Conservation (phyloP, 345 rosid species). For the Nasturtium officinale region DNA sequence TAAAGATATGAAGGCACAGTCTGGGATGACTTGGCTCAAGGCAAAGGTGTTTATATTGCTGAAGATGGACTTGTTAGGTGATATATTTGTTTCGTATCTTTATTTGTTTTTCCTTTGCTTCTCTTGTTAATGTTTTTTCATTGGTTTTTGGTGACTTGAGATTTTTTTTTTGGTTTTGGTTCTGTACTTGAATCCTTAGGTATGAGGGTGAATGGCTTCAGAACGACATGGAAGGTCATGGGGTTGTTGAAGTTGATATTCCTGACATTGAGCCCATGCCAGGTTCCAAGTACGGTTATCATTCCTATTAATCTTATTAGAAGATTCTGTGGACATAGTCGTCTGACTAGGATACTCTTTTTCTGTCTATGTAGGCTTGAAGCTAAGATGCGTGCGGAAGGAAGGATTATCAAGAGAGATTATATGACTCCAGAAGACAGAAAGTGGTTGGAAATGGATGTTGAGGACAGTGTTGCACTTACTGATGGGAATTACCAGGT, state of each 20-base stretch:
- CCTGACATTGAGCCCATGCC: conserved; percentile 91
- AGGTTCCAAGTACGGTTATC: conserved; percentile 73
- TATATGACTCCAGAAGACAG: conserved; percentile 85
- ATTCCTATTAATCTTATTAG: conserved; percentile 14
- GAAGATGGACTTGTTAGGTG: conserved; percentile 85
- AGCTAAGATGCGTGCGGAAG: conserved; percentile 90
- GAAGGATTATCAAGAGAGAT: conserved; percentile 72
- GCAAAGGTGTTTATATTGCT: conserved; percentile 89
- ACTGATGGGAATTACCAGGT: conserved; percentile 55
- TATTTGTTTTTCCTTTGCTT: conserved; percentile 19
- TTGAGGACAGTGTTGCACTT: conserved; percentile 70
- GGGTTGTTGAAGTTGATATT: conserved; percentile 87
- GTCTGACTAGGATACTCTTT: conserved; percentile 4
- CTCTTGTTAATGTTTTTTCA: not conserved
- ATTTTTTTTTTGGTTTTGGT: conserved; percentile 15
- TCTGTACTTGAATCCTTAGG: conserved; percentile 45
- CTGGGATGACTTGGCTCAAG: conserved; percentile 97
- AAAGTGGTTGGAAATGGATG: conserved; percentile 93
- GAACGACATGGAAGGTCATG: conserved; percentile 87
- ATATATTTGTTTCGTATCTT: conserved; percentile 1
- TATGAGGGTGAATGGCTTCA: conserved; percentile 98
- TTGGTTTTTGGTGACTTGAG: not conserved
- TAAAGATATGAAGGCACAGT: conserved; percentile 91
- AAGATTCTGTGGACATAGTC: not conserved
- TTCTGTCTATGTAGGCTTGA: conserved; percentile 69